Evolutionary conservation across 495 filamentous ascomycete species (phyloP).

Genomic region (Daldinia grandis): DNA sequence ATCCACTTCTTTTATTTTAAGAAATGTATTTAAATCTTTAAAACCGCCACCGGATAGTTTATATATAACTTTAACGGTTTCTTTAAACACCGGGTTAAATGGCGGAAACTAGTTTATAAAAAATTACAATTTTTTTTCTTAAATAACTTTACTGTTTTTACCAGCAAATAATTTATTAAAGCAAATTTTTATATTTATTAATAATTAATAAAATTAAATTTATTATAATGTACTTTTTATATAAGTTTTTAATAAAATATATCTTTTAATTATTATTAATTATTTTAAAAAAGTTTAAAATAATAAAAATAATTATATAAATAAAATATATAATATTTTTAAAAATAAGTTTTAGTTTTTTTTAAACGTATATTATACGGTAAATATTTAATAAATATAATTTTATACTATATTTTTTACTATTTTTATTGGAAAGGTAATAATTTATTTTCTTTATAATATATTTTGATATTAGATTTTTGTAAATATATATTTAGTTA

Average conservation of each 20-base stretch:
- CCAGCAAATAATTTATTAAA: neutral
- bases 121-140: neutral
- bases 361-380: too few species aligned
- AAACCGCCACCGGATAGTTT: too few species aligned
- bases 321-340: too few species aligned
- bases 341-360: too few species aligned
- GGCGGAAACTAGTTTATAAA: neutral
- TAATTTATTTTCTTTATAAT: conserved; percentile 4
- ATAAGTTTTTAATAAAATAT: too few species aligned
- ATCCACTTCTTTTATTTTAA: neutral
- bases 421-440: neutral
- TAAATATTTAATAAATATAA: neutral
- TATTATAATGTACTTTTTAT: neutral
- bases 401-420: neutral
- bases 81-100: neutral
- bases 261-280: too few species aligned
- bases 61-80: too few species aligned
- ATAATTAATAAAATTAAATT: neutral
- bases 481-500: neutral
- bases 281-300: too few species aligned
- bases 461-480: neutral
- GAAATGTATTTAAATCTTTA: too few species aligned
- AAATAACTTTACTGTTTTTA: too few species aligned
- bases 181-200: neutral
- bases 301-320: too few species aligned